These are phyloP conservation scores for Colletotrichum eremochloae DNA, from an alignment of 2,329 filamentous ascomycete species.

Conservation along the genomic window DNA sequence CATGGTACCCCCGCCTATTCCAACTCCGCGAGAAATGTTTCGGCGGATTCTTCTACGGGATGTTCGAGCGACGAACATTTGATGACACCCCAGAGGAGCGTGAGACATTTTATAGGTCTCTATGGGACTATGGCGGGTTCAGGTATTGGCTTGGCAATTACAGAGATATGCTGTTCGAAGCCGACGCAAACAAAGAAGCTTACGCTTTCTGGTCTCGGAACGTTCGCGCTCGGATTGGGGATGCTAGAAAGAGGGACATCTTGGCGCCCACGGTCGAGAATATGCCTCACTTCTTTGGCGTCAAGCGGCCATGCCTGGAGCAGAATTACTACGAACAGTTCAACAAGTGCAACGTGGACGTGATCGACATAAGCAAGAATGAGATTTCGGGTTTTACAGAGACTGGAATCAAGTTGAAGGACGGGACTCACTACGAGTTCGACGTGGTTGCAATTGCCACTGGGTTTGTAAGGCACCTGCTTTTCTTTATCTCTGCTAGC, in stretches of 20 bases:
- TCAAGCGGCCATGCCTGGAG: slow-evolving; percentile 63
- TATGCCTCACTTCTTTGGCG: slow-evolving; percentile 67
- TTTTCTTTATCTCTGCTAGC: background rate
- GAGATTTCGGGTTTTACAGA: slow-evolving; percentile 56
- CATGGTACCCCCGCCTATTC: slow-evolving; percentile 65
- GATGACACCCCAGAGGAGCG: slow-evolving; percentile 66
- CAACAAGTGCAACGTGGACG: slow-evolving; percentile 57
- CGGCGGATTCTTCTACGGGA: slow-evolving; percentile 70
- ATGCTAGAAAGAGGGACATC: slow-evolving; percentile 62
- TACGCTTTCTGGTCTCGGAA: slow-evolving; percentile 70
- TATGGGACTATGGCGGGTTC: slow-evolving; percentile 68
- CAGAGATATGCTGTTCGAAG: slow-evolving; percentile 62
- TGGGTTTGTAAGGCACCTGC: slow-evolving; percentile 56
- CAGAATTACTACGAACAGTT: slow-evolving; percentile 62
- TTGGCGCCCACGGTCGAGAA: slow-evolving; percentile 61
- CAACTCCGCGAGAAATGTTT: slow-evolving; percentile 65
- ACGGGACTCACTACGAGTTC: slow-evolving; percentile 58
- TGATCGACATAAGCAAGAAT: slow-evolving; percentile 58
- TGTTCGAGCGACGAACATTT: slow-evolving; percentile 66
- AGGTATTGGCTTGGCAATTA: slow-evolving; percentile 67
- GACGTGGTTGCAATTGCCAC: slow-evolving; percentile 61
- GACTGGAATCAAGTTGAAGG: slow-evolving; percentile 56
- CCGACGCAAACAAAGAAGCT: slow-evolving; percentile 63
- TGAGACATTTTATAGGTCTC: slow-evolving; percentile 60
- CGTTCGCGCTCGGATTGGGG: slow-evolving; percentile 62